Base-by-base conservation (phyloP, 225 moss, liverwort and hornwort genomes). In the Polytrichum formosum region DNA sequence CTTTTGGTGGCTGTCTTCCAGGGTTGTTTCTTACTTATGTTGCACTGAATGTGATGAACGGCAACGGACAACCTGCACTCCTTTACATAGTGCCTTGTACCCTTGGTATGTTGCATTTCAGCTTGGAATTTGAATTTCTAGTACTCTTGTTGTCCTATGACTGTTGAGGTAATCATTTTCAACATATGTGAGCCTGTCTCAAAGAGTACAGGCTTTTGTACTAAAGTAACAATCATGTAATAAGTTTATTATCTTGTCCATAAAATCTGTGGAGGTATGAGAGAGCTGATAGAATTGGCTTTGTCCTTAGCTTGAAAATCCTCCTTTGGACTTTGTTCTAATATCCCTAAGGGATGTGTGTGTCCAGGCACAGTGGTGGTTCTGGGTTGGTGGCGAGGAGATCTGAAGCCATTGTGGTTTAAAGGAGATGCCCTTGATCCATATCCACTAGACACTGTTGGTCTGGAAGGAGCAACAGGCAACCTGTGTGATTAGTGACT, bases 31-130 rank as follows among this genome's bases (percentile, higher is more conserved):
- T 94, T 33, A 98, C 97, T 22, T 98, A 98, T 28, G 91, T 94
- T 33, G 97, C 97, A 19, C 77, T 94, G 21, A 94, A 91, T 77
- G 67, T 88, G 77, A 97, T 97, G 97, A 69, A 94, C 73, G 97
- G 97, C 22, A 92, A 81, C 77, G 97, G 97, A 65, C 97, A 97
- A 80, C 97, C 97, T 79, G 94, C 97, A 67, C 94, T 98, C 26
- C 74, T 98, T 55, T 98, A 98, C 68, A 94, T 94, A 67, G 97
- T 98, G 71, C 97, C 94, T 23, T 94, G 82, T 72, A 91, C 94
- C 59, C 94, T 98, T 16, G 97, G 94, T 98, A 85, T 75, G 74
- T 69, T 72, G 19, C 65, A 63, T 37, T 19, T 31, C 66, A 58
- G 27, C 37, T 37, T 9, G n/a, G 22, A 7, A 30, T 28, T 0